Evolutionary conservation across 371 early-diverging fungal species (phyloP).

Genomic region (Sporodiniella umbellata): DNA sequence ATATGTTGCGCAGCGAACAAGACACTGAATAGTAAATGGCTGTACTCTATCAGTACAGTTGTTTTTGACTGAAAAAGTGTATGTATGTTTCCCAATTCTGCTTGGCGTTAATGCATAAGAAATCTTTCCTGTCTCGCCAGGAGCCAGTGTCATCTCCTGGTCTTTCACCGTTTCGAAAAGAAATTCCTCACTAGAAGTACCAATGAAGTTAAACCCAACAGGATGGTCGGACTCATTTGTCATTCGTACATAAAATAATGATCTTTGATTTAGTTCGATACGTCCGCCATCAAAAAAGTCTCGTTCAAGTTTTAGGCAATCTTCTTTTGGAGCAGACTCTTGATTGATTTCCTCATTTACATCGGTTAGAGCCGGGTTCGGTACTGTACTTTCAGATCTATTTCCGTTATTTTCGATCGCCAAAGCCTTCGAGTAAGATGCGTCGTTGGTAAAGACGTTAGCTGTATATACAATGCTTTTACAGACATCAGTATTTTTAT

Average conservation of each 20-base stretch:
- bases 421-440: conserved; percentile 33
- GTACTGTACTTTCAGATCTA: not conserved
- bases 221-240: conserved; percentile 44
- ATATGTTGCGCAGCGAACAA: conserved; percentile 57
- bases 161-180: conserved; percentile 18
- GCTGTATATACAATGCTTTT: conserved; percentile 68
- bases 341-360: not conserved
- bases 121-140: conserved; percentile 60
- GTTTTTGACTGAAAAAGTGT: conserved; percentile 47
- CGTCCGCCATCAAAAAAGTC: conserved; percentile 56
- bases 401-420: conserved; percentile 15
- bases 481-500: conserved; percentile 87
- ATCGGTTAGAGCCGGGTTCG: not conserved
- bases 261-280: conserved; percentile 51
- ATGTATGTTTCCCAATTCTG: conserved; percentile 52
- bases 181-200: conserved; percentile 28
- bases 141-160: conserved; percentile 28
- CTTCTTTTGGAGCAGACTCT: conserved; percentile 2
- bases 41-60: conserved; percentile 24
- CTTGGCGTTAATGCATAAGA: conserved; percentile 53
- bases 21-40: conserved; percentile 56
- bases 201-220: conserved; percentile 34
- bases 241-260: conserved; percentile 57
- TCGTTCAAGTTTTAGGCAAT: conserved; percentile 43
- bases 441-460: conserved; percentile 42